A percentile compares a stretch with the other conserved stretches of the same genome.
Evolutionary conservation across 495 filamentous ascomycete genomes (phyloP).

Genomic region (Aspergillus indologenus): DNA sequence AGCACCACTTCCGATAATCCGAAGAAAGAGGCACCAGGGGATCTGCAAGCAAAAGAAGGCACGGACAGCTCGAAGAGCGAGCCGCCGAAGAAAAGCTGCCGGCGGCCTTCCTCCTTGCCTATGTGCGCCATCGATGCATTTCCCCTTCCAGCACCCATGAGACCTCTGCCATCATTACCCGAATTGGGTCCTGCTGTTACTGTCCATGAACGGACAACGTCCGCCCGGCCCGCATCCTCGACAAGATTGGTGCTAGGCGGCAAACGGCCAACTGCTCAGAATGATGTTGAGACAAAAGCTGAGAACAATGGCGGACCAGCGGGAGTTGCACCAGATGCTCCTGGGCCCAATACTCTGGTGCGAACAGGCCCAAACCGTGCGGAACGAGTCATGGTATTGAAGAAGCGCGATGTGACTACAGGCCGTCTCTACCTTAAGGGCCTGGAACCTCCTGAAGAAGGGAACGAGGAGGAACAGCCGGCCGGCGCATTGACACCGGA

Average conservation of each 20-base stretch:
- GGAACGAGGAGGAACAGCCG: conserved; percentile 4
- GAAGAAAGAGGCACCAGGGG: neutral
- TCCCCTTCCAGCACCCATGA: conserved; percentile 39
- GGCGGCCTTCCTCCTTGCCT: conserved; percentile 28
- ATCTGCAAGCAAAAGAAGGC: neutral
- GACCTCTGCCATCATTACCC: conserved; percentile 35
- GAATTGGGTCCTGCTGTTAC: conserved; percentile 9
- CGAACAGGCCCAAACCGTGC: conserved; percentile 19
- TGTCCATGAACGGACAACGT: neutral
- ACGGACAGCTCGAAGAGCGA: conserved; percentile 10
- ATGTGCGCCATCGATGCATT: conserved; percentile 37
- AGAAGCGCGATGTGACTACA: conserved; percentile 24
- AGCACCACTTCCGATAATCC: neutral
- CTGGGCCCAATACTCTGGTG: conserved; percentile 4
- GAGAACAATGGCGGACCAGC: neutral
- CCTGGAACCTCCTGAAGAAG: conserved; percentile 3
- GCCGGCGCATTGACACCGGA: neutral
- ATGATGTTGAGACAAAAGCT: neutral
- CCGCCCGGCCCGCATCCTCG: neutral
- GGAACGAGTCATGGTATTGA: conserved; percentile 26
- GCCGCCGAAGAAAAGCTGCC: conserved; percentile 11
- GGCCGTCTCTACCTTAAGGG: conserved; percentile 18
- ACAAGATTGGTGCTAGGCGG: conserved; percentile 3
- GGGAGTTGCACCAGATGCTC: neutral
- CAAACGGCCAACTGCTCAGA: conserved; percentile 3